A percentile compares a stretch with the other conserved stretches of the same genome.
Evolutionary conservation across 768 basidiomycete species (phyloP).

Genomic region (Zangia roseola): DNA sequence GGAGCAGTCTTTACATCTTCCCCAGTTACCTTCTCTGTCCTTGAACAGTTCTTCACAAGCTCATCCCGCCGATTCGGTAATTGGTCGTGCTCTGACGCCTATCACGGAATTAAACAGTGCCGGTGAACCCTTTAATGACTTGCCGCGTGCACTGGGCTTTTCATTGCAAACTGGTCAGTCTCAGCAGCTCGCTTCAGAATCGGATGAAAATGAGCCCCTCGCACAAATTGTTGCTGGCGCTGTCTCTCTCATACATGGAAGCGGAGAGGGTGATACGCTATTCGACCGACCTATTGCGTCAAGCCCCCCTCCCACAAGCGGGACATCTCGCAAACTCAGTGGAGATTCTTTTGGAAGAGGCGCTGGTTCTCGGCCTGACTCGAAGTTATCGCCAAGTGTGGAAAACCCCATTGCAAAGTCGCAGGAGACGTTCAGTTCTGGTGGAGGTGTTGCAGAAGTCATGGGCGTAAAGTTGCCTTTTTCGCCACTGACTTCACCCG

Average conservation of each 20-base stretch:
- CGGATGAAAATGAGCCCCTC: slow-evolving; percentile 28
- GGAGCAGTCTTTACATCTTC: slow-evolving; percentile 17
- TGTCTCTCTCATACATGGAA: slow-evolving; percentile 21
- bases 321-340: slow-evolving; percentile 31
- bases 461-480: slow-evolving; percentile 33
- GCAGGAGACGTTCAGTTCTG: slow-evolving; percentile 16
- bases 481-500: slow-evolving; percentile 30
- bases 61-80: slow-evolving; percentile 19
- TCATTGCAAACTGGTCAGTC: slow-evolving; percentile 20
- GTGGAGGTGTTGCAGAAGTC: slow-evolving; percentile 20
- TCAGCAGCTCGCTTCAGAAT: slow-evolving; percentile 17
- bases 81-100: slow-evolving; percentile 50
- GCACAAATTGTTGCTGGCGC: slow-evolving; percentile 12
- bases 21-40: slow-evolving; percentile 61
- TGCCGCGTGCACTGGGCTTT: slow-evolving; percentile 11
- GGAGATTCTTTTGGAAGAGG: slow-evolving; percentile 34
- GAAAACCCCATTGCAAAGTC: slow-evolving; percentile 21
- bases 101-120: slow-evolving; percentile 56
- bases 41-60: slow-evolving; percentile 36
- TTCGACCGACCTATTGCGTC: slow-evolving; percentile 17
- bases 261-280: slow-evolving; percentile 13
- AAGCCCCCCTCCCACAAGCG: slow-evolving; percentile 28
- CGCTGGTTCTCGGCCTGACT: slow-evolving; percentile 38
- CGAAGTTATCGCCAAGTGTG: slow-evolving; percentile 34
- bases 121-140: slow-evolving; percentile 27